Percentiles rank a stretch among this genome's conserved stretches.
Evolutionary conservation across 1,284 basidiomycete genomes (phyloP).

Genomic region (Ustilago lituana): DNA sequence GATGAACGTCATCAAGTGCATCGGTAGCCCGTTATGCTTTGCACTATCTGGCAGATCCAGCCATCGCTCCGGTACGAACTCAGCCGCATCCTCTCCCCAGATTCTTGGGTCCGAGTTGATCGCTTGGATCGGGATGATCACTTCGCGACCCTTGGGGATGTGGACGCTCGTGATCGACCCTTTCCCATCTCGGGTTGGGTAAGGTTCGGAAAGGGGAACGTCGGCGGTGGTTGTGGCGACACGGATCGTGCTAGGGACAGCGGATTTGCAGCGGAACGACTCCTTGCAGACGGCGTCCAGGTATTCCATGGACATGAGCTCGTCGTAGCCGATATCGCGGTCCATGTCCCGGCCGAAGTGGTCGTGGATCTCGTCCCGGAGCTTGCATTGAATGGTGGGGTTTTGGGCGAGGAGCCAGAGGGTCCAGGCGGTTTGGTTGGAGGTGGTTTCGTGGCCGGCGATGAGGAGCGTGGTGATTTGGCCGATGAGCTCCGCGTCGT

Average conservation of each 20-base stretch:
- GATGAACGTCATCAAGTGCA: conserved; percentile 58
- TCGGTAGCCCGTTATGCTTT: conserved; percentile 33
- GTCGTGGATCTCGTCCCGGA: conserved; percentile 58
- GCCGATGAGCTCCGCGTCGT: conserved; percentile 57
- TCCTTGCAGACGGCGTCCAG: conserved; percentile 60
- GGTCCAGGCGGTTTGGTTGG: conserved; percentile 61
- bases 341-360: conserved; percentile 35
- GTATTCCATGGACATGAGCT: conserved; percentile 52
- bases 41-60: conserved; percentile 34
- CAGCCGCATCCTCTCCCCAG: conserved; percentile 55
- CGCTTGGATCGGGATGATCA: conserved; percentile 54
- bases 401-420: conserved; percentile 49
- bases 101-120: conserved; percentile 40
- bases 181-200: conserved; percentile 41
- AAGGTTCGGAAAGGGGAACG: conserved; percentile 55
- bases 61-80: conserved; percentile 62
- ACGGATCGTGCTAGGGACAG: conserved; percentile 54
- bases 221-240: conserved; percentile 36
- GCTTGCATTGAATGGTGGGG: conserved; percentile 35
- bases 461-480: conserved; percentile 63
- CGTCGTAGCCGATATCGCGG: conserved; percentile 52
- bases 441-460: conserved; percentile 64
- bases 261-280: conserved; percentile 45
- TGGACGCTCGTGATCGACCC: conserved; percentile 47
- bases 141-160: conserved; percentile 45